Conservation (phyloP, 108 stramenopile genomes). For the Skeletonema tropicum region DNA sequence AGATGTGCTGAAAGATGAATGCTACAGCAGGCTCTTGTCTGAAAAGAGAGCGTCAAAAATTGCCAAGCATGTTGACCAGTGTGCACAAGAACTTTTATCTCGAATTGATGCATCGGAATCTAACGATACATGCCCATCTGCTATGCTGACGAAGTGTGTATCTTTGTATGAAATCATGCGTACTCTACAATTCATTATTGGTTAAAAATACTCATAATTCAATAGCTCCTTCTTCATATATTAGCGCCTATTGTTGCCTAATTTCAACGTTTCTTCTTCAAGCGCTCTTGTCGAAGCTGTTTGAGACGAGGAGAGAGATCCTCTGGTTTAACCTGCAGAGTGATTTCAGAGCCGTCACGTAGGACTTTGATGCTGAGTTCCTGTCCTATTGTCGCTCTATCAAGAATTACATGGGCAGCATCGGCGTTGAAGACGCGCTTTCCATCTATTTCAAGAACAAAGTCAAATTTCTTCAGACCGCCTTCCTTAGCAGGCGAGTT, state of each 20-base stretch:
- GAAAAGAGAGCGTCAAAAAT: slow-evolving; percentile 28
- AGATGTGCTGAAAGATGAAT: slow-evolving; percentile 15
- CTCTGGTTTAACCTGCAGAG: slow-evolving; percentile 68
- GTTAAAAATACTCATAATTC: slow-evolving; percentile 8
- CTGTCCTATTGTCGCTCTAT: slow-evolving; percentile 66
- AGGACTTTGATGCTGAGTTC: slow-evolving; percentile 59
- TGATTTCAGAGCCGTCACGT: slow-evolving; percentile 55
- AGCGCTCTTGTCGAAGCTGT: slow-evolving; percentile 61
- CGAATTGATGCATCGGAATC: neutral
- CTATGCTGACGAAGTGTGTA: slow-evolving; percentile 6
- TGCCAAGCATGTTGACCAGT: slow-evolving; percentile 15
- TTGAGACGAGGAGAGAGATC: slow-evolving; percentile 72
- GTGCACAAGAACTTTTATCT: slow-evolving; percentile 13
- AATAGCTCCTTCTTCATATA: slow-evolving; percentile 7
- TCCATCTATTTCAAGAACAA: slow-evolving; percentile 74
- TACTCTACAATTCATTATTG: slow-evolving; percentile 14
- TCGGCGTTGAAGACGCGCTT: slow-evolving; percentile 63
- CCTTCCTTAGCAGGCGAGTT: slow-evolving; percentile 73
- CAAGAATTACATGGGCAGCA: slow-evolving; percentile 81
- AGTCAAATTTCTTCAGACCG: slow-evolving; percentile 75
- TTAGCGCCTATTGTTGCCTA: neutral
- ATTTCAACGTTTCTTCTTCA: slow-evolving; percentile 18
- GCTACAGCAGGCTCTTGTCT: slow-evolving; percentile 19
- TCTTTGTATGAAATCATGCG: slow-evolving; percentile 38
- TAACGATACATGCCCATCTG: neutral